phyloP scores from a whole-genome alignment of 1,284 basidiomycete species.

The Leccinum holopus region DNA sequence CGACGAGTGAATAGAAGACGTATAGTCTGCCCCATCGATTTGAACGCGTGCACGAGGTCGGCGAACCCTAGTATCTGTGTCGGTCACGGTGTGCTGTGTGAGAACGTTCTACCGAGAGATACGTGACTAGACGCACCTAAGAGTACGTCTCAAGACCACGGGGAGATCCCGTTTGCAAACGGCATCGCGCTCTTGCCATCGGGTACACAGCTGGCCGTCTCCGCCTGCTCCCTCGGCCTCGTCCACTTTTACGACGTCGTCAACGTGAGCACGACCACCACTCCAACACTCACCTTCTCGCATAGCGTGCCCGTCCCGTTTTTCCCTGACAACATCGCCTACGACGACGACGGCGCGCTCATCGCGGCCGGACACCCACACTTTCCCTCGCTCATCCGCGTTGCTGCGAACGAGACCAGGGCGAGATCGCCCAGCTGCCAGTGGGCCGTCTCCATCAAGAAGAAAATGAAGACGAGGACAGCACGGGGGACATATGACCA shows the following conservation, averaged over 20 bases:
- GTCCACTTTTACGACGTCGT: conserved; percentile 51
- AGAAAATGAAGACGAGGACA: not conserved
- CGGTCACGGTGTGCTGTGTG: no score
- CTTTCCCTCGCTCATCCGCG: conserved; percentile 47
- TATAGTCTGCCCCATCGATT: conserved; percentile 29
- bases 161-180: conserved; percentile 62
- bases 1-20: conserved; percentile 20
- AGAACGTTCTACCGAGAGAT: no score
- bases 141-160: no score
- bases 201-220: conserved; percentile 51
- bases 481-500: conserved; percentile 37
- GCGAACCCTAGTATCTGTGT: no score
- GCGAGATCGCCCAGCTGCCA: conserved; percentile 46
- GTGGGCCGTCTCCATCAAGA: conserved; percentile 47
- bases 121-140: no score
- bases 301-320: conserved; percentile 55
- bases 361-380: conserved; percentile 65
- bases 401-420: conserved; percentile 44
- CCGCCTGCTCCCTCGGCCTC: conserved; percentile 48
- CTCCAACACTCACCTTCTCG: conserved; percentile 16
- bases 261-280: conserved; percentile 39
- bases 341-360: conserved; percentile 45
- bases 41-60: no score
- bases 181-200: conserved; percentile 58
- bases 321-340: conserved; percentile 59